phyloP scores from a whole-genome alignment of 176 grass and related monocot species.

The Otatea glauca region DNA sequence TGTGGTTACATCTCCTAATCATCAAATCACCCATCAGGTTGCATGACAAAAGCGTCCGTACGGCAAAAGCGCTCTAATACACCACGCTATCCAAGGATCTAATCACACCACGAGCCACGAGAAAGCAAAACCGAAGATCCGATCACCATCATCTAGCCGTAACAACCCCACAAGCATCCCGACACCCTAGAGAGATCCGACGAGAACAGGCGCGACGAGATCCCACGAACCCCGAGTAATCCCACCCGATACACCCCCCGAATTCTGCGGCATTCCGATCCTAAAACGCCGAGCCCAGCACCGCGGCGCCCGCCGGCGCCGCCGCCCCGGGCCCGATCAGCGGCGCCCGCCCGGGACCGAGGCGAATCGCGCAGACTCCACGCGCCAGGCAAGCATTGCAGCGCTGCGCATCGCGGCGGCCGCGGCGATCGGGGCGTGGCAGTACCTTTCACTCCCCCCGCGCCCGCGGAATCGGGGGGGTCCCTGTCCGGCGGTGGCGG shows the following conservation, averaged over 20 bases:
- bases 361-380: slow-evolving; percentile 6
- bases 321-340: slow-evolving; percentile 17
- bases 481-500: slow-evolving; percentile 20
- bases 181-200: slow-evolving; percentile 35
- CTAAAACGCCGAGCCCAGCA: slow-evolving; percentile 5
- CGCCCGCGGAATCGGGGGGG: slow-evolving; percentile 30
- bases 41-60: neutral
- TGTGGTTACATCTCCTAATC: slow-evolving; percentile 4
- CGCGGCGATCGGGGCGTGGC: slow-evolving; percentile 5
- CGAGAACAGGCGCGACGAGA: slow-evolving; percentile 17
- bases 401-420: neutral
- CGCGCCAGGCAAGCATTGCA: neutral
- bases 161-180: slow-evolving; percentile 10
- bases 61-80: neutral
- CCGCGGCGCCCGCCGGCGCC: neutral
- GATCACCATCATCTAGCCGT: neutral
- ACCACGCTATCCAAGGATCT: slow-evolving; percentile 22
- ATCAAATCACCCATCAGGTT: neutral
- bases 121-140: slow-evolving; percentile 34
- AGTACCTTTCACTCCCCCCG: slow-evolving; percentile 25
- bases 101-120: neutral
- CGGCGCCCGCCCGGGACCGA: neutral
- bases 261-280: slow-evolving; percentile 38
- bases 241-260: neutral
- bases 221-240: neutral